Conservation (phyloP, 768 basidiomycete genomes). For the Candolleomyces efflorescens region DNA sequence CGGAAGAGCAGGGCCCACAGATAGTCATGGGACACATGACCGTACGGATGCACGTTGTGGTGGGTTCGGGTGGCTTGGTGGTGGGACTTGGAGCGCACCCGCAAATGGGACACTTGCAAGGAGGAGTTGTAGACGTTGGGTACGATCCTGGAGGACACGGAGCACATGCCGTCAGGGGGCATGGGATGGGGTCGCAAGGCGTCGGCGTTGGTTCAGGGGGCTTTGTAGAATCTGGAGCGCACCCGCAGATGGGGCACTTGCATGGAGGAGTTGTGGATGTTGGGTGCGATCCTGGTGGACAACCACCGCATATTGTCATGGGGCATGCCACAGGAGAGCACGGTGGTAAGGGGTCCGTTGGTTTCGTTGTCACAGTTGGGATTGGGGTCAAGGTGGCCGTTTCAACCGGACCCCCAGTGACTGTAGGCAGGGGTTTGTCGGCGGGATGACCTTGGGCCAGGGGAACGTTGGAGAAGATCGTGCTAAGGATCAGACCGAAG, state of each 20-base stretch:
- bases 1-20: neutral
- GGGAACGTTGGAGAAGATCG: neutral
- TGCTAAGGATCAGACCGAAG: neutral
- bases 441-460: neutral
- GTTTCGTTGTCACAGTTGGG: neutral
- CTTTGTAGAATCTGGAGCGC: neutral
- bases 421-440: neutral
- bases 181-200: neutral
- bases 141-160: neutral
- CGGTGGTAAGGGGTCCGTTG: neutral
- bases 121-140: neutral
- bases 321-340: neutral
- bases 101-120: neutral
- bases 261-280: neutral
- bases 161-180: neutral
- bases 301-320: neutral
- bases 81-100: neutral
- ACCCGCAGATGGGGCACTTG: constrained; percentile 1
- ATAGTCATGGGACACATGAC: neutral
- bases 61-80: neutral
- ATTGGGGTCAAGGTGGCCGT: neutral
- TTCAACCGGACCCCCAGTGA: neutral
- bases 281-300: neutral
- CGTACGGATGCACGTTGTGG: neutral
- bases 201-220: neutral